Percentiles rank a stretch among this genome's conserved stretches.
Evolutionary conservation across 2,329 filamentous ascomycete genomes (phyloP).

Genomic region (Aphanoascus verrucosus): DNA sequence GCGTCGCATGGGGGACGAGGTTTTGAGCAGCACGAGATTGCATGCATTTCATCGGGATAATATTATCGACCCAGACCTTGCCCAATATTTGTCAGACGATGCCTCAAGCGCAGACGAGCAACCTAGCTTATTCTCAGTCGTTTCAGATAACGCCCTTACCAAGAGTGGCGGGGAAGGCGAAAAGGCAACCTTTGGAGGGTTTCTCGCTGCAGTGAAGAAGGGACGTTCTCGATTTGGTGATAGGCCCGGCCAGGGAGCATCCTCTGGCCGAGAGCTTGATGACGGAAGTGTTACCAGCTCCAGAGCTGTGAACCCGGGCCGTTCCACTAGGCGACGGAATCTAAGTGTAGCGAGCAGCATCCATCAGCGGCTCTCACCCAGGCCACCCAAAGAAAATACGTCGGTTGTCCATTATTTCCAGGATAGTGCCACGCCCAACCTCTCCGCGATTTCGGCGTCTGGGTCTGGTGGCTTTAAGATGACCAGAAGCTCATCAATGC

Average conservation of each 20-base stretch:
- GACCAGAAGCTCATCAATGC: slow-evolving; percentile 74
- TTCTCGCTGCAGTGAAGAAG: slow-evolving; percentile 63
- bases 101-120: slow-evolving; percentile 89
- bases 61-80: slow-evolving; percentile 93
- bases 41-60: slow-evolving; percentile 97
- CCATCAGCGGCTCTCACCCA: slow-evolving; percentile 60
- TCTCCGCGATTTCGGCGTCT: slow-evolving; percentile 39
- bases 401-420: slow-evolving; percentile 30
- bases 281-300: slow-evolving; percentile 54
- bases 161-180: slow-evolving; percentile 61
- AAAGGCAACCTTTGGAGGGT: slow-evolving; percentile 58
- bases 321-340: slow-evolving; percentile 63
- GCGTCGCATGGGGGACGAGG: slow-evolving; percentile 58
- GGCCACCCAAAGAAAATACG: slow-evolving; percentile 49
- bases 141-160: slow-evolving; percentile 54
- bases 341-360: slow-evolving; percentile 70
- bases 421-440: slow-evolving; percentile 25
- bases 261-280: slow-evolving; percentile 55
- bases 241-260: slow-evolving; percentile 61
- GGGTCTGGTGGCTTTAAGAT: slow-evolving; percentile 39
- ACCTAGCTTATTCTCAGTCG: slow-evolving; percentile 67
- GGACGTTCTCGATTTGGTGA: slow-evolving; percentile 62
- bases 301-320: slow-evolving; percentile 49
- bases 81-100: slow-evolving; percentile 88
- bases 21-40: slow-evolving; percentile 54